Percentiles rank a stretch among this genome's conserved stretches.
phyloP scores from a whole-genome alignment of 2,329 filamentous ascomycete genomes.

The Sporothrix brunneoviolacea region DNA sequence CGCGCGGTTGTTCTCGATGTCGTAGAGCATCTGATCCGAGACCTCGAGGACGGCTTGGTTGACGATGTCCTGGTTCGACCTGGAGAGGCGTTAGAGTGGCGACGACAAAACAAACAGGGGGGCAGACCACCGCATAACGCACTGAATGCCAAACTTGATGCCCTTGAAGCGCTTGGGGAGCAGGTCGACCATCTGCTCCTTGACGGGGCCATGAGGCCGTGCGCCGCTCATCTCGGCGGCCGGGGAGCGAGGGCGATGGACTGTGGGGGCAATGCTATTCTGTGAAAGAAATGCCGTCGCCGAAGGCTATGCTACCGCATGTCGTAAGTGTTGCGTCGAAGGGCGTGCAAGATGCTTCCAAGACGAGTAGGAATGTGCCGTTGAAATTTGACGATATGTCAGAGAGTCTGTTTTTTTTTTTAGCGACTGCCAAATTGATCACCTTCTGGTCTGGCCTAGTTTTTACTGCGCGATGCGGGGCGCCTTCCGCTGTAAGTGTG shows the following conservation, averaged over 20 bases:
- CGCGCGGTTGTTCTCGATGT: conserved; percentile 71
- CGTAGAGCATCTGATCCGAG: conserved; percentile 89
- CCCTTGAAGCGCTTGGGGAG: conserved; percentile 87
- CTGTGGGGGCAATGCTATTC: background rate
- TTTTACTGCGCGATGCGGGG: background rate
- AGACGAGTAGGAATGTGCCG: background rate
- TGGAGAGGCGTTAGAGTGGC: conserved; percentile 27
- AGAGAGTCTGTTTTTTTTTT: conserved; percentile 9
- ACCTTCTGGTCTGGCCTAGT: background rate
- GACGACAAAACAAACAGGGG: conserved; percentile 4
- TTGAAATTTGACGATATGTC: conserved; percentile 1
- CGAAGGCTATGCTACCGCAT: conserved; percentile 13
- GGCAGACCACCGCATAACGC: conserved; percentile 24
- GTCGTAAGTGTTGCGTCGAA: background rate
- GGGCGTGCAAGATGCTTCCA: background rate
- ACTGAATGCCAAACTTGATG: conserved; percentile 91
- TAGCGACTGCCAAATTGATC: conserved; percentile 1
- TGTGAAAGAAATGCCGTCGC: background rate
- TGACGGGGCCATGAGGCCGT: conserved; percentile 15
- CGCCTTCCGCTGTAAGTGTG: conserved; percentile 6
- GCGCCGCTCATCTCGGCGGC: conserved; percentile 13
- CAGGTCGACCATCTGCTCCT: conserved; percentile 85
- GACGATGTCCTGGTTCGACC: conserved; percentile 87
- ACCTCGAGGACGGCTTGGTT: conserved; percentile 93
- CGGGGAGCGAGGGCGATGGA: background rate